Evolutionary conservation across 2,329 filamentous ascomycete species (phyloP), one percentile per base, ranked within the genome.

Genomic region (Fusarium cyanostomum): DNA sequence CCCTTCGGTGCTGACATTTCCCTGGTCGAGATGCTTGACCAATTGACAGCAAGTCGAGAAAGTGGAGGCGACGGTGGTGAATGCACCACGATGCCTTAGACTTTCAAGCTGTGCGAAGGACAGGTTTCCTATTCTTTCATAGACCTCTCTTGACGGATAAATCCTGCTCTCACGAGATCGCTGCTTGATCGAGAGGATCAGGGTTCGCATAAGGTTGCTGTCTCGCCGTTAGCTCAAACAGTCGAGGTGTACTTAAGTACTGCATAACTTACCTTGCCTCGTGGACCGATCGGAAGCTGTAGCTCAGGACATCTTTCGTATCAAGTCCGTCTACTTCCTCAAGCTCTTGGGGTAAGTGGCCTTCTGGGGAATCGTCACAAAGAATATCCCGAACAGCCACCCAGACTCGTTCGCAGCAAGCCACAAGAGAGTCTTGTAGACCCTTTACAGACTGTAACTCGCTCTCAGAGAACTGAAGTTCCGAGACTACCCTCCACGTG

Each of bases 281-380:
- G 62, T 97, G 94, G n/a, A 97, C 82, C 7, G 93, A 92, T 68
- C 95, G 87, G 84, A 97, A 99, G 62, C 93, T 97, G 75, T 95
- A 99, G 65, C 94, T 98, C 42, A 99, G 78, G 15, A 96, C 84
- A 69, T 96, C 92, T 72, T 97, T 98, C 1, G 92, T 93, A 48
- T 91, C 89, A 3, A 92, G 82, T 1, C 89, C 90, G 5, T 89
- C 84, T 13, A 86, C 79, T 30, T 90, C 89, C 50, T 91, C 86
- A n/a, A 92, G 75, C 24, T 94, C 91, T 48, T 94, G 88, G 0
- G 89, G 90, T 4, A 92, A 80, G 74, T 95, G 89, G 0, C 94
- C 94, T 77, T 99, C 95, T 0, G 96, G 95, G 1, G 95, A 96
- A 76, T 97, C 95, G 62, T 96, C 90, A 71, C 95, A 99, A 1